A percentile compares a stretch with the other conserved stretches of the same genome.
Conservation (phyloP, 306 rosid species). For the Luffa acutangula region DNA sequence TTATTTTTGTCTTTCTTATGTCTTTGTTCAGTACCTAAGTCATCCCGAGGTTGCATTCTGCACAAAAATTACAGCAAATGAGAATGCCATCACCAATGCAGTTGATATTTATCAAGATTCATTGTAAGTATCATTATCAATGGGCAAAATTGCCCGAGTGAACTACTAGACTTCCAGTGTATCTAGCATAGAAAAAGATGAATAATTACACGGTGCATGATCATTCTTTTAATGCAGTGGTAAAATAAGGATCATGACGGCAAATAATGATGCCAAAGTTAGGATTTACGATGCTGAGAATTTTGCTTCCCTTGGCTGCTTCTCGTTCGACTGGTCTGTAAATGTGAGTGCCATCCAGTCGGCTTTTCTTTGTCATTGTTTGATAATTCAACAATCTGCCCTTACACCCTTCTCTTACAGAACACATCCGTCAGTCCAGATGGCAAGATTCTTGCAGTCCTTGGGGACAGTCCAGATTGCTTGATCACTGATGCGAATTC, state of each 20-base stretch:
- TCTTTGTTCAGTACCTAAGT: slow-evolving; percentile 40
- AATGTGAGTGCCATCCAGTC: slow-evolving; percentile 55
- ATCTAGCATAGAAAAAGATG: neutral
- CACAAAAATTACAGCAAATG: slow-evolving; percentile 55
- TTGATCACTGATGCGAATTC: slow-evolving; percentile 52
- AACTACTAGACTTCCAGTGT: neutral
- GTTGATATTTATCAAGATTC: slow-evolving; percentile 59
- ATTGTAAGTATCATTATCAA: slow-evolving; percentile 21
- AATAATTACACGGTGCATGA: neutral
- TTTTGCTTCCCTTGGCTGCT: slow-evolving; percentile 50
- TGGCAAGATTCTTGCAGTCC: slow-evolving; percentile 68
- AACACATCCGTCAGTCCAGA: slow-evolving; percentile 72
- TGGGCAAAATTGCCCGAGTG: neutral
- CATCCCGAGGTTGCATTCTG: slow-evolving; percentile 69
- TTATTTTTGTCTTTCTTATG: neutral
- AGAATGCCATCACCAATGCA: slow-evolving; percentile 81
- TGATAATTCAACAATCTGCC: neutral
- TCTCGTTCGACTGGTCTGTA: slow-evolving; percentile 83
- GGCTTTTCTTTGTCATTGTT: neutral
- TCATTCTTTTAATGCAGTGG: slow-evolving; percentile 41
- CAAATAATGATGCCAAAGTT: slow-evolving; percentile 83
- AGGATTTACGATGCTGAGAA: slow-evolving; percentile 54
- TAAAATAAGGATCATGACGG: slow-evolving; percentile 52
- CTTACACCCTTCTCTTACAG: slow-evolving; percentile 24
- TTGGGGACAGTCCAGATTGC: slow-evolving; percentile 79